Conservation (phyloP, 2,329 filamentous ascomycete species). For the Drechslerella coelobrocha region DNA sequence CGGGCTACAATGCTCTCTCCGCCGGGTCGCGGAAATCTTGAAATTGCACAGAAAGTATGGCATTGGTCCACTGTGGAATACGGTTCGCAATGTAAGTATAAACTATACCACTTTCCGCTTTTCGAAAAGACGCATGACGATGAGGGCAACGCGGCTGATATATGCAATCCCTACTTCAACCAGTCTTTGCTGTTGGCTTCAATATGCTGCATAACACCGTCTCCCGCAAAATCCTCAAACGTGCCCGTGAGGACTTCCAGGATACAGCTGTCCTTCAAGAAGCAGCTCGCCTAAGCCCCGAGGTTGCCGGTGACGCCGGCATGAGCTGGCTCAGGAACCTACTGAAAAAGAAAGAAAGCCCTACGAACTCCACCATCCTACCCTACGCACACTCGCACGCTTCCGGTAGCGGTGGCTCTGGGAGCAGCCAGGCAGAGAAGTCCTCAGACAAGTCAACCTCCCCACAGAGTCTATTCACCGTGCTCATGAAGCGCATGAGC, state of each 20-base stretch:
- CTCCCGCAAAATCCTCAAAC: slow-evolving; percentile 47
- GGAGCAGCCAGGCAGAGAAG: slow-evolving; percentile 25
- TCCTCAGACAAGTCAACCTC: slow-evolving; percentile 15
- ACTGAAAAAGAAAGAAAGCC: slow-evolving; percentile 20
- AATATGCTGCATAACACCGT: slow-evolving; percentile 62
- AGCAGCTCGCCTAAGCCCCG: slow-evolving; percentile 27
- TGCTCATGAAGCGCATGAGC: slow-evolving; percentile 36
- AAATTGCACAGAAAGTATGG: slow-evolving; percentile 63
- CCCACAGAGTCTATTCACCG: slow-evolving; percentile 28
- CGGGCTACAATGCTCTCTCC: slow-evolving; percentile 47
- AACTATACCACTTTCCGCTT: background rate
- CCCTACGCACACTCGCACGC: slow-evolving; percentile 24
- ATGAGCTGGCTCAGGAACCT: slow-evolving; percentile 30
- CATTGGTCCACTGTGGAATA: slow-evolving; percentile 65
- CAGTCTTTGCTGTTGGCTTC: slow-evolving; percentile 63
- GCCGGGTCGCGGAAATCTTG: slow-evolving; percentile 51
- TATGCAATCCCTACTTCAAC: too few species aligned
- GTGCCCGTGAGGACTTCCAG: slow-evolving; percentile 39
- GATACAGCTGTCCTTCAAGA: slow-evolving; percentile 45
- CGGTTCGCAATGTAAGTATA: slow-evolving; percentile 61
- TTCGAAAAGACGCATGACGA: slow-evolving; percentile 41
- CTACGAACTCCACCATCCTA: slow-evolving; percentile 36
- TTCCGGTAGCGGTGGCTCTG: slow-evolving; percentile 47
- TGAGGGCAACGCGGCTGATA: too few species aligned
- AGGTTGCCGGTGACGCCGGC: slow-evolving; percentile 22